Base-by-base conservation (phyloP, 2,329 filamentous ascomycete genomes). In the Mollisia scopiformis region DNA sequence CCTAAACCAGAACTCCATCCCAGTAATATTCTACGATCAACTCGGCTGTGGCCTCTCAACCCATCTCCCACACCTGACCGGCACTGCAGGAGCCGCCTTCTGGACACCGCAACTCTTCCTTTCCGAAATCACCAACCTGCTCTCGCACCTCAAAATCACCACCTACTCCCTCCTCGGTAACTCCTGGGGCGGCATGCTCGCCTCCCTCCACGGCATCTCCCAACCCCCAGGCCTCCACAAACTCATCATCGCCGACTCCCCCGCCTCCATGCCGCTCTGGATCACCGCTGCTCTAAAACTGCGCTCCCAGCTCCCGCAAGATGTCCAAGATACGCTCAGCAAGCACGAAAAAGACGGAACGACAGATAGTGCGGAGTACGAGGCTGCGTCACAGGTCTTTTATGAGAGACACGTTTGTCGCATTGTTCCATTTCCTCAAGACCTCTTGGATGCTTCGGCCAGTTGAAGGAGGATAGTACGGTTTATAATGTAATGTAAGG, bases 21-120 rank as follows among this genome's bases (percentile, higher is more conserved):
- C 82, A 0, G 71, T 84, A 2, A 69, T 85, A 28, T 77, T 84
- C 68, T 85, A 85, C 68, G 82, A 85, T 65, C 82, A 85, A 62
- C 74, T 84, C 55, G 82, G 82, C 23, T 79, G 77, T 62, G 82
- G 80, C 8, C 68, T 68, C 14, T 82, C 77, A 3, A 84, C 82
- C 0, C 81, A 79, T 57, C 73, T 84, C 11, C 76, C 67, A 0
- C 77, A 81, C 30, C 80, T 78, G 57, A 70, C 70, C 10, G 77
- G 78, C 11, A 77, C 82, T 51, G 39, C 49, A 1, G 59, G 43
- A 27, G 23, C 16, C 10, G n/a, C 59, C 0, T 84, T 85, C 72
- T 85, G 81, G 81, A 76, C 73, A 0, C 64, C 76, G 0, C 71
- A 78, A 2, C 73, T 85, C 1, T 85, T 84, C 73, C 72, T 78